phyloP scores from a whole-genome alignment of 768 basidiomycete species.

The Amylocystis lapponica region DNA sequence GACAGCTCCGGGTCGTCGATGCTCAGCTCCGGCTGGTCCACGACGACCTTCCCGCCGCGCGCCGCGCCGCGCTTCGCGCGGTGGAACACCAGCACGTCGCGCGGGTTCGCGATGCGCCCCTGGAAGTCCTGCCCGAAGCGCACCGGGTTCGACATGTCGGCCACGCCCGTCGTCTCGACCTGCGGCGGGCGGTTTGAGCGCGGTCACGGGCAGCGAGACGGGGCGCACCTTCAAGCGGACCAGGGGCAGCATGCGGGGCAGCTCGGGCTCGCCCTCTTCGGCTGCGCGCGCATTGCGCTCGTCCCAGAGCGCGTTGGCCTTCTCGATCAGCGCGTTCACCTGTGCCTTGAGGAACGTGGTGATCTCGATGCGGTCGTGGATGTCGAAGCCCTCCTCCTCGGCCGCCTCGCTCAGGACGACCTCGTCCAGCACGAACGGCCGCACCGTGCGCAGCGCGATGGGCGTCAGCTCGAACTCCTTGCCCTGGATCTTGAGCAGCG shows the following conservation, averaged over 20 bases:
- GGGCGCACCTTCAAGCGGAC: constrained; percentile 68
- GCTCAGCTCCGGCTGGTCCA: constrained; percentile 75
- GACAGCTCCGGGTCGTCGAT: constrained; percentile 71
- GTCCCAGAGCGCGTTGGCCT: constrained; percentile 75
- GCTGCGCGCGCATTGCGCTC: constrained; percentile 61
- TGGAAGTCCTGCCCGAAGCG: constrained; percentile 96
- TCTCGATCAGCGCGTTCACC: constrained; percentile 75
- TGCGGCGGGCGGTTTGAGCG: no score
- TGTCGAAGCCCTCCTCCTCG: constrained; percentile 69
- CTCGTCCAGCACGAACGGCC: constrained; percentile 90
- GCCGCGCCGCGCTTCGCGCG: constrained; percentile 62
- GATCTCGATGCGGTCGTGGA: constrained; percentile 79
- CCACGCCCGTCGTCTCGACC: constrained; percentile 90
- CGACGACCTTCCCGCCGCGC: constrained; percentile 50
- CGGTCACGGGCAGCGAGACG: not conserved
- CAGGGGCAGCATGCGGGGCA: constrained; percentile 77
- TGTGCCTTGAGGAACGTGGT: constrained; percentile 70
- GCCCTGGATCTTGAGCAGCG: constrained; percentile 79
- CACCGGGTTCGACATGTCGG: constrained; percentile 91
- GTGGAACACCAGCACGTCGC: constrained; percentile 89
- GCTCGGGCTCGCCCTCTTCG: constrained; percentile 54
- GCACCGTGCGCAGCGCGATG: constrained; percentile 83
- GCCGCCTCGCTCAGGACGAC: constrained; percentile 69
- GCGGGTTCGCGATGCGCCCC: constrained; percentile 87
- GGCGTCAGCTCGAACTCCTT: constrained; percentile 85